A percentile compares a stretch with the other conserved stretches of the same genome.
phyloP scores from a whole-genome alignment of 83 land plant genomes.

The Larix sibirica region DNA sequence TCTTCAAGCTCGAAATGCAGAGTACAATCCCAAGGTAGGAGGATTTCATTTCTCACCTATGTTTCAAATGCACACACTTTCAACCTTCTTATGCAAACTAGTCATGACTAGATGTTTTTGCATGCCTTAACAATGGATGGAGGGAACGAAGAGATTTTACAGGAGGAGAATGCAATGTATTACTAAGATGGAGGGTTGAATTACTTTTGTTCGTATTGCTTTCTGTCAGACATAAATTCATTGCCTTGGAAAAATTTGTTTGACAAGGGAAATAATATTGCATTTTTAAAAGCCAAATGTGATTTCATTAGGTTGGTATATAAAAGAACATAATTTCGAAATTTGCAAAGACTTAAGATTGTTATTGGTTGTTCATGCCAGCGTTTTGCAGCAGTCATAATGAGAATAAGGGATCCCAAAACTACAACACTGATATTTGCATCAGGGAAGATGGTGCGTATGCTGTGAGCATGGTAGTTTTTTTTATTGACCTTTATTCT shows the following conservation, averaged over 20 bases:
- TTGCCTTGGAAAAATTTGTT: neutral
- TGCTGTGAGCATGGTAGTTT: neutral
- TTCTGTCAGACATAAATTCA: neutral
- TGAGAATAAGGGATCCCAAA: slow-evolving; percentile 83
- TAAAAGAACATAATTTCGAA: too few species aligned
- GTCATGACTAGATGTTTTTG: neutral
- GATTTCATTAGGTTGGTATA: too few species aligned
- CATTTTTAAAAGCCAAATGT: neutral
- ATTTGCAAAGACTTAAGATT: neutral
- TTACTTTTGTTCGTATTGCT: too few species aligned
- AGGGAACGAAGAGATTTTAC: too few species aligned
- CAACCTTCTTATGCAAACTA: neutral
- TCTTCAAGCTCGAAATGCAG: too few species aligned
- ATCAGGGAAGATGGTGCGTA: slow-evolving; percentile 77
- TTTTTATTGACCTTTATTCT: too few species aligned
- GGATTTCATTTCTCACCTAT: neutral
- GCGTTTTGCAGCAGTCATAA: slow-evolving; percentile 87
- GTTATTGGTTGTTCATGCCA: slow-evolving; percentile 22
- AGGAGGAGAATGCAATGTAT: too few species aligned
- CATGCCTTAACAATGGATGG: neutral
- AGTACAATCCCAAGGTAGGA: too few species aligned
- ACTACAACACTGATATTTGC: slow-evolving; percentile 82
- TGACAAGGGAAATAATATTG: neutral
- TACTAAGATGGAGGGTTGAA: neutral
- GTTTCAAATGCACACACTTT: neutral